Percentiles rank a stretch among this genome's conserved stretches.
These are phyloP conservation scores for Exserohilum rostratum DNA, from an alignment of 2,329 filamentous ascomycete genomes.

Conservation along the genomic window DNA sequence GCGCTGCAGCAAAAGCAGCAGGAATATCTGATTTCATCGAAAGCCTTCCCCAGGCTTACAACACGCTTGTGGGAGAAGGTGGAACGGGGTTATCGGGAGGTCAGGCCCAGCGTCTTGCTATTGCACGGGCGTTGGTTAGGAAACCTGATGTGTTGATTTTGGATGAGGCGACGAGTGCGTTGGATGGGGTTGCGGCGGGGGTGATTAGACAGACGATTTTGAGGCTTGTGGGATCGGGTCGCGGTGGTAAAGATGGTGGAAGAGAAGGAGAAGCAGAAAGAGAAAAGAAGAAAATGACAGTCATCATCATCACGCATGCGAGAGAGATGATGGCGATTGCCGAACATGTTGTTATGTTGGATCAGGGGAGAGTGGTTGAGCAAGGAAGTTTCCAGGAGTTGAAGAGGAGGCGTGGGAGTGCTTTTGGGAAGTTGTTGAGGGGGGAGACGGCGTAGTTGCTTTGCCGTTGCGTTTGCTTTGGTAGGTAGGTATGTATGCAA, in stretches of 20 bases:
- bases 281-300: conserved; percentile 59
- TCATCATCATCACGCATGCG: conserved; percentile 82
- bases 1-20: conserved; percentile 59
- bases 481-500: neutral
- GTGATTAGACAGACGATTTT: conserved; percentile 68
- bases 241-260: conserved; percentile 2
- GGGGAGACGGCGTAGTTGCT: conserved; percentile 34
- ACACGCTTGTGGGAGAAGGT: conserved; percentile 77
- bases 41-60: conserved; percentile 72
- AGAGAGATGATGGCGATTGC: conserved; percentile 85
- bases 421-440: conserved; percentile 47
- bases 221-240: conserved; percentile 1
- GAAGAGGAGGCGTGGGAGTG: conserved; percentile 33
- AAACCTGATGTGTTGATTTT: conserved; percentile 75
- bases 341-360: conserved; percentile 72
- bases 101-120: conserved; percentile 80
- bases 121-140: conserved; percentile 78
- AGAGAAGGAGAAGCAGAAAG: conserved; percentile 18
- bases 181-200: conserved; percentile 73
- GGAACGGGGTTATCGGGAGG: conserved; percentile 77
- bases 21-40: conserved; percentile 78
- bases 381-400: conserved; percentile 70
- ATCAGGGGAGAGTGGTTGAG: conserved; percentile 72
- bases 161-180: conserved; percentile 83
- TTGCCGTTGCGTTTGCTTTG: neutral